Evolutionary conservation across 805 yeast genomes (phyloP), one percentile per base, ranked within the genome.

Genomic region (Ogataea methylovora): DNA sequence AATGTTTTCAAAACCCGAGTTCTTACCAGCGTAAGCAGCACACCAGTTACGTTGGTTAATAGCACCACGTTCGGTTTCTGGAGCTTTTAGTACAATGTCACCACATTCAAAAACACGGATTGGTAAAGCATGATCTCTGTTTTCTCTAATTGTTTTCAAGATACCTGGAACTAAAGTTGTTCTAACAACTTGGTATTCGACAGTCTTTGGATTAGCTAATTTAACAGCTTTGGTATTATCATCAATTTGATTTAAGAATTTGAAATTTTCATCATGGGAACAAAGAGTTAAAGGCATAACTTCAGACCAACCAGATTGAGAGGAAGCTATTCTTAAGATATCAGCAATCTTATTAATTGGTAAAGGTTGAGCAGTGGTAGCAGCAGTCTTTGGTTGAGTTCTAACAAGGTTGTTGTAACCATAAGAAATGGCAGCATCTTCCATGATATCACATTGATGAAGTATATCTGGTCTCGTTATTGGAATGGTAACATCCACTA

Each of bases 401-500:
- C 80, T 85, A 43, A 72, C 73, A 53, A 92, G 71, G 56, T 84
- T 86, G 64, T 88, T 83, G 70, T 82, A 92, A 38, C 98, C 99
- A 56, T 86, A 92, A 21, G 86, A 94, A 54, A 92, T 82, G 31
- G 96, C 98, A 32, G 90, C 95, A 60, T 92, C 99, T 63, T 92
- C 99, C 94, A 92, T 84, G 46, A 92, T 80, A 63, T 92, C 99
- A 71, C 97, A 90, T 58, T 86, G 94, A 61, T 92, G 99, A 52
- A 92, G 70, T 42, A 92, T 74, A 61, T 92, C 99, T 9, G 97
- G 79, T 68, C 99, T 83, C 25, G 98, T 92, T 51, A 85, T 80
- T 43, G 99, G 99, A 39, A 92, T 76, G 25, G 62, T 56, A 37
- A 87, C 88, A 34, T 76, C 75, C 33, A 84, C 54, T 26, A 73